Base-by-base conservation (phyloP, 169 alveolate species). In the Eimeria tenella region DNA sequence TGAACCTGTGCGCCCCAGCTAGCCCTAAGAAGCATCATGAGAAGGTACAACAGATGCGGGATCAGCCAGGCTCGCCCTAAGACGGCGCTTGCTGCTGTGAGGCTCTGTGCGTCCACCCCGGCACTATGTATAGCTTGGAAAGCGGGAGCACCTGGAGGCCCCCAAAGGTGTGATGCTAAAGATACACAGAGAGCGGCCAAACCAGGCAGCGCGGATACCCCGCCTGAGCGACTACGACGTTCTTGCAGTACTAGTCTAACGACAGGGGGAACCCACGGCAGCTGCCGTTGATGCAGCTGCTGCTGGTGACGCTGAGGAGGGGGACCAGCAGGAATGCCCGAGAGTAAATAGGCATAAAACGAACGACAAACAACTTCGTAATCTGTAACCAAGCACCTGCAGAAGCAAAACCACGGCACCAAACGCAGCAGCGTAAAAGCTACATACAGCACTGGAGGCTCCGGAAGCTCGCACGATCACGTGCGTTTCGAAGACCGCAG, bases 381-480 rank as follows among this genome's bases (percentile, higher is more conserved):
- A 53, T 81, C 89, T 55, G 89, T 55, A 70, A 56, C 73, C 56
- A 81, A 21, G 42, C 89, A 81, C 89, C 89, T 81, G 86, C 86
- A 77, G 86, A 58, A 77, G 58, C 60, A 23, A 55, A 52, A 21
- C 42, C 42, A 52, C 79, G 31, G 52, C 79, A 70, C 4, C 42
- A 58, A 58, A 58, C 68, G 19, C 68, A 58, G 21, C 68, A 58
- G 77, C 77, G 49, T 21, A 7, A 23, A 10, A 70, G 79, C 53
- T 7, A 10, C 49, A n/a, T 5, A 31, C 52, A 70, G 13, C 79
- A 21, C n/a, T 52, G 31, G 52, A 42, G n/a, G 52, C 52, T 9
- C 53, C 79, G 9, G 52, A 42, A 70, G 52, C 79, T 6, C 53
- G 15, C 73, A 8, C 73, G 21, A 0, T 19, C 3, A 63, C 21